Conservation (phyloP, 305 asterid species). For the Stenogyne calaminthoides region DNA sequence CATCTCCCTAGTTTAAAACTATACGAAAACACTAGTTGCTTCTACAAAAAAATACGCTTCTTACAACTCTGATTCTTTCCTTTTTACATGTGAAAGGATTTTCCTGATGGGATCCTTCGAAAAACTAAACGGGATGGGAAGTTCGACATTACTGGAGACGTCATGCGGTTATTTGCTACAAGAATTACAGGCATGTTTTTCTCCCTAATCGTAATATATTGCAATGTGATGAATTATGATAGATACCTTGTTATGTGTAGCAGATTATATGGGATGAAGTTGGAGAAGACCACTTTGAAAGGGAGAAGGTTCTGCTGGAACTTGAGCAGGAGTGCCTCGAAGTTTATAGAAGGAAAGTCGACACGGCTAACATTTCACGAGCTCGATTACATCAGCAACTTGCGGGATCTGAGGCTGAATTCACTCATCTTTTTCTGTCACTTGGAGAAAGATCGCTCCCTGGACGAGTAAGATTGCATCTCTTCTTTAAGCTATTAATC, state of each 20-base stretch:
- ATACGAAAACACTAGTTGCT: slow-evolving; percentile 36
- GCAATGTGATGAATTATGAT: not conserved
- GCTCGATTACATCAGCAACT: slow-evolving; percentile 88
- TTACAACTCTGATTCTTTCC: slow-evolving; percentile 16
- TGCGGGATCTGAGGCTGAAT: slow-evolving; percentile 93
- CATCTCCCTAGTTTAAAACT: slow-evolving; percentile 39
- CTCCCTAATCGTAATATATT: not conserved
- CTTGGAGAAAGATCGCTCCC: slow-evolving; percentile 98
- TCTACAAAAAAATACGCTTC: slow-evolving; percentile 21
- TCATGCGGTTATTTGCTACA: slow-evolving; percentile 91
- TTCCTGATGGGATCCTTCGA: slow-evolving; percentile 66
- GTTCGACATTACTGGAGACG: slow-evolving; percentile 70
- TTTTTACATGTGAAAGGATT: slow-evolving; percentile 15
- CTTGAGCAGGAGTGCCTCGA: slow-evolving; percentile 93
- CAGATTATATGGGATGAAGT: slow-evolving; percentile 99
- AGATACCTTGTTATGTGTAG: slow-evolving; percentile 20
- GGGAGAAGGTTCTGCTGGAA: slow-evolving; percentile 76
- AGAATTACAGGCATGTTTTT: slow-evolving; percentile 77
- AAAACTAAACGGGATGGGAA: slow-evolving; percentile 48
- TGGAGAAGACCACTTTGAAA: slow-evolving; percentile 73
- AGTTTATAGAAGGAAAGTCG: slow-evolving; percentile 89
- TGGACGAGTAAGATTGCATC: slow-evolving; percentile 60
- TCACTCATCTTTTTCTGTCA: slow-evolving; percentile 83
- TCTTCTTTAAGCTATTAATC: not conserved
- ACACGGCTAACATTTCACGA: slow-evolving; percentile 84